Evolutionary conservation across 495 filamentous ascomycete genomes (phyloP).

Genomic region (Neurospora tetrasperma): DNA sequence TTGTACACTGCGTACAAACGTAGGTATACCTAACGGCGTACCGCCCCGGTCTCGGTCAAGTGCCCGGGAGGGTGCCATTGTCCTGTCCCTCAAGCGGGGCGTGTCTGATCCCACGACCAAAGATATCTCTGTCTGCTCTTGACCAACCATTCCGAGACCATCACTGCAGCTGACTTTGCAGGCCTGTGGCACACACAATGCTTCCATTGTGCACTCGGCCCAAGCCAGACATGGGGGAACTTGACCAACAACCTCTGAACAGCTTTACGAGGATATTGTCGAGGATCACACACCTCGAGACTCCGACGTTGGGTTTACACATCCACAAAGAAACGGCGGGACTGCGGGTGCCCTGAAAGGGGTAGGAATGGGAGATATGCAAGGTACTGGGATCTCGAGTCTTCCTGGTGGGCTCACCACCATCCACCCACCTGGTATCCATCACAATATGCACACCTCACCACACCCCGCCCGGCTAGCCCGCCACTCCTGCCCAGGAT

Average conservation of each 20-base stretch:
- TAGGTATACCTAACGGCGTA: constrained; percentile 5
- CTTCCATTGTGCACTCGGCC: neutral
- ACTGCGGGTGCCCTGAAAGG: neutral
- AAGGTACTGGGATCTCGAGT: neutral
- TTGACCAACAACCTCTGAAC: neutral
- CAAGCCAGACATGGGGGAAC: neutral
- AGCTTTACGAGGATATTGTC: neutral
- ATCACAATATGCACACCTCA: neutral
- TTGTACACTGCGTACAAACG: neutral
- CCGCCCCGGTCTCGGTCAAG: constrained; percentile 11
- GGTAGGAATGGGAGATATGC: neutral
- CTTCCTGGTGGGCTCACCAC: neutral
- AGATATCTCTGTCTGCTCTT: constrained; percentile 1
- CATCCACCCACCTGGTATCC: neutral
- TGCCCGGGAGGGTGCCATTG: neutral
- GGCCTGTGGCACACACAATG: neutral
- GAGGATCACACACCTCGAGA: neutral
- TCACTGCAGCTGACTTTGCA: neutral
- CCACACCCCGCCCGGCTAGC: neutral
- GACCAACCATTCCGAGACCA: neutral
- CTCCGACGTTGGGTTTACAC: neutral
- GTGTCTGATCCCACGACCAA: constrained; percentile 7
- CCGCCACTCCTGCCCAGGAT: neutral
- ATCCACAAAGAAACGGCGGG: neutral
- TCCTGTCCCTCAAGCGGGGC: constrained; percentile 4